Evolutionary conservation across 2,329 filamentous ascomycete species (phyloP).

Genomic region (Colletotrichum somersetense): DNA sequence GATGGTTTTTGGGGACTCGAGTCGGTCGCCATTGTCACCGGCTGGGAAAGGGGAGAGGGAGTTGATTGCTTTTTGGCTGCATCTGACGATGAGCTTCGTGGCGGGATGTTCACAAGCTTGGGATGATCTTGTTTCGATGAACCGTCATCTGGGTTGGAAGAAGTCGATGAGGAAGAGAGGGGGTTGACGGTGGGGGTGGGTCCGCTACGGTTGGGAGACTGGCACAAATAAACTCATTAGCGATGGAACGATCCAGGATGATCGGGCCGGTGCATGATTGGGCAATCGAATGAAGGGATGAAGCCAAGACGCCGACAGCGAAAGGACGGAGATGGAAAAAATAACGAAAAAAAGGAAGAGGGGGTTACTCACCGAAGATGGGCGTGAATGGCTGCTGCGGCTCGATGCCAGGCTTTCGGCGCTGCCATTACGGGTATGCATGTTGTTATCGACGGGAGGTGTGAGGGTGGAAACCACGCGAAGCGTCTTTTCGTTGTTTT

Average conservation of each 20-base stretch:
- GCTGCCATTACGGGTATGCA: slow-evolving; percentile 66
- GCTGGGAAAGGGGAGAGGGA: slow-evolving; percentile 81
- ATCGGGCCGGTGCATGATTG: slow-evolving; percentile 55
- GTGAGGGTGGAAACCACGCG: slow-evolving; percentile 49
- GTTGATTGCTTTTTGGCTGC: slow-evolving; percentile 73
- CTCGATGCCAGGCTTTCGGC: slow-evolving; percentile 74
- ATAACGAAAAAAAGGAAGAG: background rate
- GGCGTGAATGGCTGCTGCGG: slow-evolving; percentile 70
- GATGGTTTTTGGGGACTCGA: slow-evolving; percentile 59
- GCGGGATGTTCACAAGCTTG: slow-evolving; percentile 69
- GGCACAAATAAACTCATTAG: slow-evolving; percentile 62
- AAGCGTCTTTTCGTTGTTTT: slow-evolving; percentile 54
- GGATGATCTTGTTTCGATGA: slow-evolving; percentile 65
- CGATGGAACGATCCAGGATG: slow-evolving; percentile 51
- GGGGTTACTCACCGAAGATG: slow-evolving; percentile 72
- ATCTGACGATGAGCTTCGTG: slow-evolving; percentile 74
- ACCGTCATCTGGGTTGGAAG: slow-evolving; percentile 60
- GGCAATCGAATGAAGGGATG: slow-evolving; percentile 50
- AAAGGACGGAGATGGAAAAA: background rate
- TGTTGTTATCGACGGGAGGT: slow-evolving; percentile 46
- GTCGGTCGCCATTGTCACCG: slow-evolving; percentile 72
- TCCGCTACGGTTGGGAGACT: slow-evolving; percentile 72
- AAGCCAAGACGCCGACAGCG: slow-evolving; percentile 8
- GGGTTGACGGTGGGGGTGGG: slow-evolving; percentile 66
- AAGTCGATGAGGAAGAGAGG: slow-evolving; percentile 66